phyloP scores from a whole-genome alignment of 1,284 basidiomycete genomes.

The Stygiomarasmius scandens region DNA sequence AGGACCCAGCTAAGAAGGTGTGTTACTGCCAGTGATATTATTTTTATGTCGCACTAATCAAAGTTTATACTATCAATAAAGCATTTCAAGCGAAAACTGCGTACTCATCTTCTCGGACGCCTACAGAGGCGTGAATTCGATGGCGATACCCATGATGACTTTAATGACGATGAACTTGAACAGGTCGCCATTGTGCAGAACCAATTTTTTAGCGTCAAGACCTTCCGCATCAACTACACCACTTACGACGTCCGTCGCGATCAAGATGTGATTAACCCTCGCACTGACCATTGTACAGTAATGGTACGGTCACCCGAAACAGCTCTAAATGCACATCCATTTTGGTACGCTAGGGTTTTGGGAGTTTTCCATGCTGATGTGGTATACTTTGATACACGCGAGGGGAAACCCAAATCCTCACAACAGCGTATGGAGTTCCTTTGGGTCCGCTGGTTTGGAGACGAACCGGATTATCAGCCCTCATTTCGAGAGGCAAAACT shows the following conservation, averaged over 20 bases:
- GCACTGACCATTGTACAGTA: conserved; percentile 12
- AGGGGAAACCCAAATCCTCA: neutral
- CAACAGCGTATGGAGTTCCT: conserved; percentile 14
- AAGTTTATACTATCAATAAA: neutral
- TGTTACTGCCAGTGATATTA: neutral
- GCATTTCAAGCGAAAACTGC: conserved; percentile 29
- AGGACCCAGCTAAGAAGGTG: neutral
- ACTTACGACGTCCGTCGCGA: conserved; percentile 27
- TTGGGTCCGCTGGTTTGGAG: conserved; percentile 5
- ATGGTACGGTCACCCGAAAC: conserved; percentile 25
- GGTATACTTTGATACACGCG: conserved; percentile 22
- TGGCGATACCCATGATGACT: conserved; percentile 26
- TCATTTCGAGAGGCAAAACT: neutral
- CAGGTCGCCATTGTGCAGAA: conserved; percentile 16
- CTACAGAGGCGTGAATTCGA: conserved; percentile 25
- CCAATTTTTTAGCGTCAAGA: conserved; percentile 20
- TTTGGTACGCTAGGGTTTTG: conserved; percentile 14
- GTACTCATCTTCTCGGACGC: conserved; percentile 30
- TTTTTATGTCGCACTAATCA: neutral
- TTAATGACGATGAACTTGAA: conserved; percentile 26
- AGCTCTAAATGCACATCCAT: conserved; percentile 7
- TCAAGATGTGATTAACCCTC: conserved; percentile 28
- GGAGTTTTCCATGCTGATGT: conserved; percentile 24
- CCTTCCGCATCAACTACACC: conserved; percentile 27
- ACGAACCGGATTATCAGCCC: neutral